Base-by-base conservation (phyloP, 805 yeast genomes). In the Kodamaea nitidulidarum region DNA sequence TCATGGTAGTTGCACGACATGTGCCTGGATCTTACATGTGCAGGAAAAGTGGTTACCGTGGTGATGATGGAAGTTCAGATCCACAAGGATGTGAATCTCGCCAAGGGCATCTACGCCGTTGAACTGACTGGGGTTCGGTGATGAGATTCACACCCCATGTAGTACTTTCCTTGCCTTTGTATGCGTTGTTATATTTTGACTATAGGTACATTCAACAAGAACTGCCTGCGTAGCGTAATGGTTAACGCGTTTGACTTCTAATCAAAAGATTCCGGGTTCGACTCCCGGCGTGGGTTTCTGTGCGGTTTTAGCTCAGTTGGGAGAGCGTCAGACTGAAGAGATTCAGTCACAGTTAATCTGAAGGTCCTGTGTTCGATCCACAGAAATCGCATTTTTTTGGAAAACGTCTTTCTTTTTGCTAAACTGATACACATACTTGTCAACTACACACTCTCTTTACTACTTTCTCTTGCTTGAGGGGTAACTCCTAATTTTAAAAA, bases 361-460 rank as follows among this genome's bases (percentile, higher is more conserved):
- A 75, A 81, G 88, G 88, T 80, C 85, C 82, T 79, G 86, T 78
- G 87, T 81, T 81, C 87, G 82, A 81, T 78, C 86, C 87, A 78
- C 86, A 79, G 77, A 76, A 73, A 61, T 73, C 78, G 81, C 81
- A 75, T 52, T 36, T 40, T 46, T 54, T 60, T 48, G n/a, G n/a
- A n/a, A n/a, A n/a, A n/a, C n/a, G n/a, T n/a, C n/a, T n/a, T n/a
- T n/a, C n/a, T n/a, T n/a, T n/a, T n/a, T n/a, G n/a, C n/a, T n/a
- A n/a, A n/a, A n/a, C n/a, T n/a, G n/a, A n/a, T n/a, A n/a, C n/a
- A n/a, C n/a, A n/a, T n/a, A n/a, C n/a, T n/a, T n/a, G n/a, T n/a
- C n/a, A n/a, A n/a, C n/a, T n/a, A n/a, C n/a, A n/a, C n/a, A n/a
- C n/a, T n/a, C 22, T 20, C 22, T 20, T 20, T 20, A 20, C 22